Evolutionary conservation across 148 eudicot species (phyloP).

Genomic region (Cornus florida): DNA sequence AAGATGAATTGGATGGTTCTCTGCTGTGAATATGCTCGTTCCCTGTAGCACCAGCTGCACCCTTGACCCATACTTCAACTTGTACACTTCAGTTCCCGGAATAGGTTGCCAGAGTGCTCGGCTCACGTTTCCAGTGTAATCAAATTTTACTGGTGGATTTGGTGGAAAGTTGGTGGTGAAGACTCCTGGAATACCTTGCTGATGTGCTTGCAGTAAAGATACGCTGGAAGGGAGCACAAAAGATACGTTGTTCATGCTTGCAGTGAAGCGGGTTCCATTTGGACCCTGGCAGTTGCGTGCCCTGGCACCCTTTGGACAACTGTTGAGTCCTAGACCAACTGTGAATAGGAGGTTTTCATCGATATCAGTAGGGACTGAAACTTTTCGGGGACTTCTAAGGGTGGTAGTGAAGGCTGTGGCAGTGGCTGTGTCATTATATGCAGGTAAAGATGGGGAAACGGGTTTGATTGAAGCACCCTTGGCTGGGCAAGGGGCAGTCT

Average conservation of each 20-base stretch:
- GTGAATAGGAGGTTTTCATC: conserved; percentile 59
- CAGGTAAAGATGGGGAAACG: conserved; percentile 43
- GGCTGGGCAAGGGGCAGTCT: conserved; percentile 45
- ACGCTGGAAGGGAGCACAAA: conserved; percentile 60
- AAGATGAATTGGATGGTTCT: conserved; percentile 68
- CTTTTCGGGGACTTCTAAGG: conserved; percentile 45
- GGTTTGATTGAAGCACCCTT: conserved; percentile 32
- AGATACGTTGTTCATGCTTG: conserved; percentile 69
- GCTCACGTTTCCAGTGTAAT: conserved; percentile 80
- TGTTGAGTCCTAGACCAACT: conserved; percentile 59
- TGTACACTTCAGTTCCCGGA: conserved; percentile 49
- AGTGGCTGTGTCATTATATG: conserved; percentile 53
- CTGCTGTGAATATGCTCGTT: conserved; percentile 53
- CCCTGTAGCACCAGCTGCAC: conserved; percentile 78
- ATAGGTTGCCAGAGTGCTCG: conserved; percentile 58
- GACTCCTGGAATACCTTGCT: conserved; percentile 49
- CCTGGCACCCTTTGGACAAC: conserved; percentile 45
- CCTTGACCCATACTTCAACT: conserved; percentile 49
- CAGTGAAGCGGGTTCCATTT: conserved; percentile 56
- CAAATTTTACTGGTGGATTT: conserved; percentile 52
- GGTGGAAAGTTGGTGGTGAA: conserved; percentile 73
- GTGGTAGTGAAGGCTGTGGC: conserved; percentile 51
- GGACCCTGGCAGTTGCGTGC: conserved; percentile 65
- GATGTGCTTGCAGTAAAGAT: conserved; percentile 68
- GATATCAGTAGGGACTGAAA: conserved; percentile 39